Conservation (phyloP, 805 yeast genomes). For the Pichia pseudocactophila region DNA sequence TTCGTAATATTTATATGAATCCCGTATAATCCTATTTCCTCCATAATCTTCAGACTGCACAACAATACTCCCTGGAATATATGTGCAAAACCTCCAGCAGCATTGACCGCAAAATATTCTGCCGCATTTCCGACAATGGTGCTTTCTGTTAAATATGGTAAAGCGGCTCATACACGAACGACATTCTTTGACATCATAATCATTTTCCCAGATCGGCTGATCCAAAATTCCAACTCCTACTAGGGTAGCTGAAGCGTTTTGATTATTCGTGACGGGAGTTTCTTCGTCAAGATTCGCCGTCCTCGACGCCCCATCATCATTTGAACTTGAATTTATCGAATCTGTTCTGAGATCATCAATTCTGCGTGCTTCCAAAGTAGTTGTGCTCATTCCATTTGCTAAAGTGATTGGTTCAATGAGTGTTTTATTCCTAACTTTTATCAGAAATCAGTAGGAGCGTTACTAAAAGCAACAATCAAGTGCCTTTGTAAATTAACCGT, state of each 20-base stretch:
- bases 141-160: constrained; percentile 60
- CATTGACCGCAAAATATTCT: constrained; percentile 67
- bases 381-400: no score
- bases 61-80: constrained; percentile 51
- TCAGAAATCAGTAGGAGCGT: no score
- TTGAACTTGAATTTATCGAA: no score
- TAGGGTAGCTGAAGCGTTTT: no score
- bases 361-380: no score
- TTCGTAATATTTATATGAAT: constrained; percentile 36
- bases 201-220: constrained; percentile 55
- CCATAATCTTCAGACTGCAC: constrained; percentile 31
- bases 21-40: constrained; percentile 7
- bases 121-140: constrained; percentile 81
- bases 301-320: background rate
- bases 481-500: no score
- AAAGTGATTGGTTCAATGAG: no score
- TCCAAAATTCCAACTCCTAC: background rate
- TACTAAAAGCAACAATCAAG: no score
- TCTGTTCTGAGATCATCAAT: no score
- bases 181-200: constrained; percentile 44
- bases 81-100: constrained; percentile 42
- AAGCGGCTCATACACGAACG: constrained; percentile 44
- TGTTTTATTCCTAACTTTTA: no score
- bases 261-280: no score
- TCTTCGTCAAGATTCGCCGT: no score